Conservation (phyloP, 345 rosid species). For the Lepidium aucheri region DNA sequence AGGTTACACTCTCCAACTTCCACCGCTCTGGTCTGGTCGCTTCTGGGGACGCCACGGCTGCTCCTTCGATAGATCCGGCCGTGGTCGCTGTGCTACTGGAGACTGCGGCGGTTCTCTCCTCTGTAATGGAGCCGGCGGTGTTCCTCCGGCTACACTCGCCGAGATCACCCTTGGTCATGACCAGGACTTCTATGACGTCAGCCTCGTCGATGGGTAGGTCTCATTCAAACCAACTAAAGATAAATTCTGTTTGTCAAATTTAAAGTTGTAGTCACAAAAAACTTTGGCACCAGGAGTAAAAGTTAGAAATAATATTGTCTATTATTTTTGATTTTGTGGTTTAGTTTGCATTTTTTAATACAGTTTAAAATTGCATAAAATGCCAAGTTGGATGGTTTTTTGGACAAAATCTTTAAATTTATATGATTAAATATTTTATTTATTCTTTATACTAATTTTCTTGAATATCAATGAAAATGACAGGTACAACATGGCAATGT, state of each 20-base stretch:
- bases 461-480: not conserved
- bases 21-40: slow-evolving; percentile 43
- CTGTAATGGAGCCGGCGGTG: slow-evolving; percentile 37
- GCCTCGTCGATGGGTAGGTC: slow-evolving; percentile 39
- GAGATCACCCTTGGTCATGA: slow-evolving; percentile 41
- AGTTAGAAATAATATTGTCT: too few relatives aligned
- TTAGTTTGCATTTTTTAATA: too few relatives aligned
- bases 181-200: slow-evolving; percentile 39
- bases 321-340: too few relatives aligned
- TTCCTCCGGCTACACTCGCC: slow-evolving; percentile 40
- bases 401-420: too few relatives aligned
- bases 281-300: too few relatives aligned
- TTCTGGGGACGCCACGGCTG: slow-evolving; percentile 42
- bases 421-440: not conserved
- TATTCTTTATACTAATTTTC: not conserved
- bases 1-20: slow-evolving; percentile 22
- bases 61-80: slow-evolving; percentile 28
- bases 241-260: not conserved
- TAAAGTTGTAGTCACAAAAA: too few relatives aligned
- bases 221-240: not conserved
- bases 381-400: too few relatives aligned
- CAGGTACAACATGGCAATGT: slow-evolving; percentile 33
- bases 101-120: slow-evolving; percentile 35
- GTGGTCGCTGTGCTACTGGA: slow-evolving; percentile 31
- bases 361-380: too few relatives aligned